Evolutionary conservation across 352 stramenopile species (phyloP), one percentile per base, ranked within the genome.

Genomic region (Phytopythium oedochilum): DNA sequence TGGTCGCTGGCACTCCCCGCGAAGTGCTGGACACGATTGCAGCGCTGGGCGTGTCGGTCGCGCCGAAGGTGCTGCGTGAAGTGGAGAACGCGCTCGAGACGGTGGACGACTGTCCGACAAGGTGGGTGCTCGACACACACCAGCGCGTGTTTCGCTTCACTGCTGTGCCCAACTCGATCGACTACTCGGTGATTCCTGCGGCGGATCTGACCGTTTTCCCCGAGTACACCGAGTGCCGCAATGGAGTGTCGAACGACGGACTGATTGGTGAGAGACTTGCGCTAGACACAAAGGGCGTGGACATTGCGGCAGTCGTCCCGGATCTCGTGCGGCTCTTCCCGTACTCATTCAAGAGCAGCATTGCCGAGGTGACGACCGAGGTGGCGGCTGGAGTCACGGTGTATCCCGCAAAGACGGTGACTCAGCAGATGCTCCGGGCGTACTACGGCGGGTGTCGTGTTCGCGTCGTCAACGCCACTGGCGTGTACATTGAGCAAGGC

Each of bases 381-480:
- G 57, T 73, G 34, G 29, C 45, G 22, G 39, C 61, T 48, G 0
- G 55, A 50, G 10, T 47, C 56, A 48, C 51, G 38, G 29, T 60
- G 62, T 44, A 60, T 63, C 49, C 4, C 57, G 61, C n/a, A 29
- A 38, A 22, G 54, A 58, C 63, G 20, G 31, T 67, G 35, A 47
- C 69, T 12, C 65, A 73, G 34, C 65, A 63, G 14, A 67, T 73
- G 61, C 58, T 73, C 46, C 61, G 61, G 25, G 65, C 61, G 5
- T 73, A 73, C 35, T 73, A 73, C 34, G 65, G 65, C 17, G 65
- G 61, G 35, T 73, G 65, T 25, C 68, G 68, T n/a, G 61, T 73
- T 6, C 65, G 68, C 26, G 53, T 61, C 1, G 65, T 70, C 18
- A 73, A 73, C 20, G 64, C 61, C 3, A 62, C 61, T 6, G 65